Base-by-base conservation (phyloP, 331 rosid genomes). In the Quercus phellos region DNA sequence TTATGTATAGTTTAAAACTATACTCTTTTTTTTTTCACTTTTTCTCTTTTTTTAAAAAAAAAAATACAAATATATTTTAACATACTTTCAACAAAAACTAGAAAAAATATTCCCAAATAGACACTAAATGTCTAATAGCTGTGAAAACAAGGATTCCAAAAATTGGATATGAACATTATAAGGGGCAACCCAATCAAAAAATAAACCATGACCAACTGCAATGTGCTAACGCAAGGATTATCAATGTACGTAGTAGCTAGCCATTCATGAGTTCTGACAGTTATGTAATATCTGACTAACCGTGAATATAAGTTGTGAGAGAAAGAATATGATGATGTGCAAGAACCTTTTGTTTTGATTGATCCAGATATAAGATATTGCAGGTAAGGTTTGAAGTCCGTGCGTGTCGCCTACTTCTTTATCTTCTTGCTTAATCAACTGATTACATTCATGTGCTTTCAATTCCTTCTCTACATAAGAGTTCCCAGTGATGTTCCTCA, bases 201-300 rank as follows among this genome's bases (percentile, higher is more conserved):
- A 81, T 92, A 90, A 70, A 92, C 91, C 7, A 60, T 5, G 24
- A 90, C 89, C 89, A 92, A 79, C 51, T 18, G 46, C 86, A 85
- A 80, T 30, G 84, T 80, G 87, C 81, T 82, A 79, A 86, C 86
- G 10, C 68, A 9, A 38, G 96, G 89, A 84, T 86, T 76, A 56
- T 90, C 97, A 74, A 92, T 88, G 9, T n/a, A n/a, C n/a, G n/a
- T 74, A 8, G 12, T 85, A 27, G 89, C 90, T 38, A 34, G 97
- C 97, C 96, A 92, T 89, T 96, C 97, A 92, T 51, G 89, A 78
- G 81, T 92, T 92, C 74, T 92, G n/a, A n/a, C n/a, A n/a, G n/a
- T n/a, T n/a, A n/a, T n/a, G 97, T 29, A 70, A 50, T 69, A 90
- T 78, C 76, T 82, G 91, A 72, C 90, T 74, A 71, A 64, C 73